Conservation (phyloP, 1,284 basidiomycete species). For the Pulchroboletus neoregius region DNA sequence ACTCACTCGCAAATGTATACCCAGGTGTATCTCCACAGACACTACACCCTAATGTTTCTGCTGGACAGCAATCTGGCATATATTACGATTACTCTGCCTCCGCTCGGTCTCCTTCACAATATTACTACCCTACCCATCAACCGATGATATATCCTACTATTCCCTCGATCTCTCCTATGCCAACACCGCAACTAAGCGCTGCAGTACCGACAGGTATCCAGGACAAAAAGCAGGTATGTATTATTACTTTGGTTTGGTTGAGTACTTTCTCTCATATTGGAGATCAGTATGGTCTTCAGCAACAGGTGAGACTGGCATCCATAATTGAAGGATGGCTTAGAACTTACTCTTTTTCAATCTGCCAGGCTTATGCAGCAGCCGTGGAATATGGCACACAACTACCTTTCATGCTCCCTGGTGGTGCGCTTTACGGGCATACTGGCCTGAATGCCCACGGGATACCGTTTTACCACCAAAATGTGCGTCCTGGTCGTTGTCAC, state of each 20-base stretch:
- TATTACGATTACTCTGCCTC: slow-evolving; percentile 59
- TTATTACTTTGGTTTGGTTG: slow-evolving; percentile 5
- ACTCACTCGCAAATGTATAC: slow-evolving; percentile 47
- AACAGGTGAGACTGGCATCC: slow-evolving; percentile 39
- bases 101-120: slow-evolving; percentile 52
- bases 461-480: slow-evolving; percentile 39
- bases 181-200: slow-evolving; percentile 43
- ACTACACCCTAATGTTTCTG: slow-evolving; percentile 42
- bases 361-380: slow-evolving; percentile 40
- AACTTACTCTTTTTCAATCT: slow-evolving; percentile 41
- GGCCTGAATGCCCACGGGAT: slow-evolving; percentile 32
- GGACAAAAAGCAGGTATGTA: slow-evolving; percentile 62
- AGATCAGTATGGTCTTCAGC: slow-evolving; percentile 47
- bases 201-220: slow-evolving; percentile 40
- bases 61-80: slow-evolving; percentile 48
- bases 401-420: slow-evolving; percentile 44
- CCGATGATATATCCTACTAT: slow-evolving; percentile 54
- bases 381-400: slow-evolving; percentile 49
- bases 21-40: slow-evolving; percentile 42
- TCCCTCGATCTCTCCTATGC: slow-evolving; percentile 50
- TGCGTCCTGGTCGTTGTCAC: slow-evolving; percentile 42
- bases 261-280: slow-evolving; percentile 10
- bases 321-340: slow-evolving; percentile 40
- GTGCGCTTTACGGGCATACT: slow-evolving; percentile 40
- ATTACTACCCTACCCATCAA: slow-evolving; percentile 57